Conservation (phyloP, 2,329 filamentous ascomycete species). For the Chaetothyriales sp. region DNA sequence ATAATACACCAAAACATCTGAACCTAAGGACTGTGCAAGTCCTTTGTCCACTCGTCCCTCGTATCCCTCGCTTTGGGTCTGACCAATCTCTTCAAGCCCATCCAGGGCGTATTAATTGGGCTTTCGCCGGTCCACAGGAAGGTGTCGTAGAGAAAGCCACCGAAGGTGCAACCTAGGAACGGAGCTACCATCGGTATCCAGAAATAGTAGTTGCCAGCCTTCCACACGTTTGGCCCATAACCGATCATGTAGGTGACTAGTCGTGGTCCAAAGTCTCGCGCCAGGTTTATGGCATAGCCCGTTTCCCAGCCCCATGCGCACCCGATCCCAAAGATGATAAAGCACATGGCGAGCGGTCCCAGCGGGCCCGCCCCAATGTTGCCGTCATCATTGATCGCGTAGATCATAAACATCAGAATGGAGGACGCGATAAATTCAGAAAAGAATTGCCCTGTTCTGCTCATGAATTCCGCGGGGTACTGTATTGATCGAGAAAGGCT, state of each 20-base stretch:
- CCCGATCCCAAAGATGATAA: slow-evolving; percentile 52
- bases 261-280: slow-evolving; percentile 56
- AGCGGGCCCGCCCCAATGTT: slow-evolving; percentile 40
- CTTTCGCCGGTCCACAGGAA: slow-evolving; percentile 53
- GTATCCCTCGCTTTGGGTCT: slow-evolving; percentile 57
- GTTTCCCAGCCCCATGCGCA: slow-evolving; percentile 64
- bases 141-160: slow-evolving; percentile 51
- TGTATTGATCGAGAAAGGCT: not conserved
- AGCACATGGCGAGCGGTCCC: slow-evolving; percentile 50
- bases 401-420: slow-evolving; percentile 57
- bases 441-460: slow-evolving; percentile 52
- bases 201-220: slow-evolving; percentile 54
- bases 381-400: slow-evolving; percentile 42
- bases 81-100: slow-evolving; percentile 45
- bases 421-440: slow-evolving; percentile 54
- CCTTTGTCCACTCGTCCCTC: slow-evolving; percentile 69
- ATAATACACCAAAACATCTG: not conserved
- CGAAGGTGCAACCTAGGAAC: slow-evolving; percentile 48
- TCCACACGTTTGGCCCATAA: slow-evolving; percentile 53
- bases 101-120: slow-evolving; percentile 51
- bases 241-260: slow-evolving; percentile 52
- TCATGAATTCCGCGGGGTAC: slow-evolving; percentile 49
- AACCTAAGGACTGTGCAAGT: not conserved
- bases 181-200: slow-evolving; percentile 63
- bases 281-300: slow-evolving; percentile 60